A percentile compares a stretch with the other conserved stretches of the same genome.
These are phyloP conservation scores for Torulaspora gathmanii DNA, from an alignment of 805 yeast species.

Conservation along the genomic window DNA sequence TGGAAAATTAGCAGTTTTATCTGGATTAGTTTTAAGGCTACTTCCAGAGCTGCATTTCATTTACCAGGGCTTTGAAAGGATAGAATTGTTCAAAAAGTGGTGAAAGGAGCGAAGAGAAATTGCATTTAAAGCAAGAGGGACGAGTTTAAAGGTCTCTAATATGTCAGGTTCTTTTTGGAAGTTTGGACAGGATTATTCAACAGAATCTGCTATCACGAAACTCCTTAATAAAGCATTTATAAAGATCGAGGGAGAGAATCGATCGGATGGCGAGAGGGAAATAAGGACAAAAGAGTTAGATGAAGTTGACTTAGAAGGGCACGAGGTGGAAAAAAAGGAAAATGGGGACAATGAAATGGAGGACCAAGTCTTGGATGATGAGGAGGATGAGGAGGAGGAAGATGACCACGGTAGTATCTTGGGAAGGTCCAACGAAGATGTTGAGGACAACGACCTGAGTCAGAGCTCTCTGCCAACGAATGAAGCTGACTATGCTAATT, in stretches of 20 bases:
- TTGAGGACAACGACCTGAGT: constrained; percentile 27
- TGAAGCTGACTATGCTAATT: constrained; percentile 35
- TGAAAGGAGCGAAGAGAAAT: not conserved
- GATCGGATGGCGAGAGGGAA: not conserved
- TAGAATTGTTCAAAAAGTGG: not conserved
- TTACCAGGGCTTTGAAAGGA: not conserved
- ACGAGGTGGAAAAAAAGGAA: constrained; percentile 34
- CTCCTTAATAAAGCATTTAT: constrained; percentile 39
- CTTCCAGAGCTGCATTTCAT: constrained; percentile 1
- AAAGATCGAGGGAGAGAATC: constrained; percentile 17
- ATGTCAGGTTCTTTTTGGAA: constrained; percentile 55
- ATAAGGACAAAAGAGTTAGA: not conserved
- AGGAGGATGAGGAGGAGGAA: constrained; percentile 9
- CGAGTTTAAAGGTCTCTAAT: not conserved
- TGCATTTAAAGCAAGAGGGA: not conserved
- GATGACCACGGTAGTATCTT: constrained; percentile 17
- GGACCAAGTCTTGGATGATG: constrained; percentile 36
- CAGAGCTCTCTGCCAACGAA: constrained; percentile 32
- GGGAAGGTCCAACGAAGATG: constrained; percentile 27
- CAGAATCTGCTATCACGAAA: constrained; percentile 52
- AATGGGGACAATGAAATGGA: constrained; percentile 6
- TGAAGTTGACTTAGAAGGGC: constrained; percentile 14
- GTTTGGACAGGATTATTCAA: constrained; percentile 52
- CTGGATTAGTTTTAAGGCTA: not conserved
- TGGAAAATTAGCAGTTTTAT: not conserved